A percentile compares a stretch with the other conserved stretches of the same genome.
Conservation (phyloP, 331 rosid genomes). For the Ulmus americana region DNA sequence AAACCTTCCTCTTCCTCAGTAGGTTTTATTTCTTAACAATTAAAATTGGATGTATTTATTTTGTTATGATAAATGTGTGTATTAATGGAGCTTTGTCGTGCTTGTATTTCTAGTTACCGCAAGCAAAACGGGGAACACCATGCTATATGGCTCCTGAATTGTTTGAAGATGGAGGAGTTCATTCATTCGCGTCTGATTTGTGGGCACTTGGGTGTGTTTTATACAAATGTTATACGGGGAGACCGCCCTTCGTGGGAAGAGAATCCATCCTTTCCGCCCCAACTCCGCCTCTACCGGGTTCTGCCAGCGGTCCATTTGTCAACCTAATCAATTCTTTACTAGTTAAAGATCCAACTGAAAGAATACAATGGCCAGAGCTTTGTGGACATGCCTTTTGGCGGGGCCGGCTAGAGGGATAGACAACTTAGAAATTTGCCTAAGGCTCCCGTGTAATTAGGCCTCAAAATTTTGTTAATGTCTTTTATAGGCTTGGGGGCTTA, state of each 20-base stretch:
- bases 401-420: too few relatives aligned
- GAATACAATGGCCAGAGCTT: conserved; percentile 88
- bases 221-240: conserved; percentile 84
- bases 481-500: too few relatives aligned
- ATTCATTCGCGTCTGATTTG: conserved; percentile 83
- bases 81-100: conserved; percentile 22
- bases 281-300: conserved; percentile 75
- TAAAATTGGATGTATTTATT: not conserved
- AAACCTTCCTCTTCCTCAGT: conserved; percentile 66
- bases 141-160: conserved; percentile 82
- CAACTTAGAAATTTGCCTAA: too few relatives aligned
- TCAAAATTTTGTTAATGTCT: too few relatives aligned
- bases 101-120: conserved; percentile 57
- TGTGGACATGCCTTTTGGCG: conserved; percentile 58
- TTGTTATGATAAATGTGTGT: conserved; percentile 1
- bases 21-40: conserved; percentile 22
- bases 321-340: conserved; percentile 75
- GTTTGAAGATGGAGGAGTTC: conserved; percentile 70
- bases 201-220: conserved; percentile 99
- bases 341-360: conserved; percentile 89
- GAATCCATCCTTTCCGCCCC: conserved; percentile 93
- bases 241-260: conserved; percentile 87
- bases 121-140: conserved; percentile 95
- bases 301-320: conserved; percentile 85
- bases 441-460: too few relatives aligned